A percentile compares a stretch with the other conserved stretches of the same genome.
Conservation (phyloP, 1,139 yeast genomes). For the Yamadazyma epiphylla region DNA sequence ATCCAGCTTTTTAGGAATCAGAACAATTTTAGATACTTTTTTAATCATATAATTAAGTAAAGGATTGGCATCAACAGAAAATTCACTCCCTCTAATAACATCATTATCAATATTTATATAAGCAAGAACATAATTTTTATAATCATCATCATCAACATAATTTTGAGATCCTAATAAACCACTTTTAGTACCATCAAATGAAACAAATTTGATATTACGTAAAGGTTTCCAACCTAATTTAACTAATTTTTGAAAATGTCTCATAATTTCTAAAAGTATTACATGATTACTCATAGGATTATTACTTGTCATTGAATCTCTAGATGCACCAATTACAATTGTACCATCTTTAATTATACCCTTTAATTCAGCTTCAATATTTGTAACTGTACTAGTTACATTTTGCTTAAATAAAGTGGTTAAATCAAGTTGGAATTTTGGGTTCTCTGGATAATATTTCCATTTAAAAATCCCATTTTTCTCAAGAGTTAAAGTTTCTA, state of each 20-base stretch:
- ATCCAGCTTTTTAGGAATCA: conserved; percentile 26
- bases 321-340: conserved; percentile 38
- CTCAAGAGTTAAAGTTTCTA: conserved; percentile 19
- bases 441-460: conserved; percentile 23
- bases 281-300: conserved; percentile 43
- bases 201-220: conserved; percentile 37
- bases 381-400: conserved; percentile 21
- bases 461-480: conserved; percentile 17
- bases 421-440: conserved; percentile 17
- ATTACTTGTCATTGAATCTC: conserved; percentile 37
- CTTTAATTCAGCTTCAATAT: conserved; percentile 31
- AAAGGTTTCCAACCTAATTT: conserved; percentile 44
- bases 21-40: conserved; percentile 29
- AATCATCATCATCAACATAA: conserved; percentile 19
- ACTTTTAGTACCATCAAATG: conserved; percentile 41
- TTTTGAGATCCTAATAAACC: conserved; percentile 32
- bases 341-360: conserved; percentile 43
- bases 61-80: conserved; percentile 36
- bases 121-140: conserved; percentile 27
- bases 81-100: conserved; percentile 36
- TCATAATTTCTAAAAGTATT: conserved; percentile 37
- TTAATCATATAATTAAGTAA: conserved; percentile 30
- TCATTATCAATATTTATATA: conserved; percentile 42
- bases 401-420: conserved; percentile 13
- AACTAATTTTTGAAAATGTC: conserved; percentile 30